Conservation (phyloP, 1,284 basidiomycete species). For the Microbotryum lychnidis-dioicae region DNA sequence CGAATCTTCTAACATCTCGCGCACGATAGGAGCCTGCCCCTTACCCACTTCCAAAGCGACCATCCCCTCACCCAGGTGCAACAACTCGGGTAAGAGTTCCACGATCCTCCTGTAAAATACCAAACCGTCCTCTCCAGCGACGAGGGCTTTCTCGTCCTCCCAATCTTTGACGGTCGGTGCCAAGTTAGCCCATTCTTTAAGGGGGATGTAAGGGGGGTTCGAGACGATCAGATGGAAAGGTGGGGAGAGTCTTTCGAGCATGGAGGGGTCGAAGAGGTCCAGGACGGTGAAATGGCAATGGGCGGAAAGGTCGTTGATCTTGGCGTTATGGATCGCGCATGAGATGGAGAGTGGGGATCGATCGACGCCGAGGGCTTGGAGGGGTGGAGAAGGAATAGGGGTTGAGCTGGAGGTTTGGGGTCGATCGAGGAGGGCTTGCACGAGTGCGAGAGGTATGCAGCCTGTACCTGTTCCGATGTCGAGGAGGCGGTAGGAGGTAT, state of each 20-base stretch:
- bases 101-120: slow-evolving; percentile 70
- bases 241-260: slow-evolving; percentile 21
- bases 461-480: slow-evolving; percentile 87
- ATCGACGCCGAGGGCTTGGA: slow-evolving; percentile 58
- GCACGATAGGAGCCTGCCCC: slow-evolving; percentile 50
- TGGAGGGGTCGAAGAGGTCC: slow-evolving; percentile 46
- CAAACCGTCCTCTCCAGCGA: slow-evolving; percentile 56
- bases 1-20: slow-evolving; percentile 51
- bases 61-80: slow-evolving; percentile 46
- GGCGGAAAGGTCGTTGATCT: slow-evolving; percentile 35
- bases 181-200: slow-evolving; percentile 55
- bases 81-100: slow-evolving; percentile 47
- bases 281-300: slow-evolving; percentile 27
- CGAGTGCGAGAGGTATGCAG: slow-evolving; percentile 60
- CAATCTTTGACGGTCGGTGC: slow-evolving; percentile 60
- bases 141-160: slow-evolving; percentile 70
- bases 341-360: slow-evolving; percentile 58
- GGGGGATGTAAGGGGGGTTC: slow-evolving; percentile 88
- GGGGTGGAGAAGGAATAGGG: no score
- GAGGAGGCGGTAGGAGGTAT: slow-evolving; percentile 45
- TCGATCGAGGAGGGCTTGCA: background rate
- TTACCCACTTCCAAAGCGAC: slow-evolving; percentile 74
- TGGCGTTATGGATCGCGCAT: slow-evolving; percentile 61
- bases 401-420: slow-evolving; percentile 23
- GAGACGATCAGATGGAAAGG: slow-evolving; percentile 68